Base-by-base conservation (phyloP, 2,329 filamentous ascomycete genomes). In the Verticillium alfalfae region DNA sequence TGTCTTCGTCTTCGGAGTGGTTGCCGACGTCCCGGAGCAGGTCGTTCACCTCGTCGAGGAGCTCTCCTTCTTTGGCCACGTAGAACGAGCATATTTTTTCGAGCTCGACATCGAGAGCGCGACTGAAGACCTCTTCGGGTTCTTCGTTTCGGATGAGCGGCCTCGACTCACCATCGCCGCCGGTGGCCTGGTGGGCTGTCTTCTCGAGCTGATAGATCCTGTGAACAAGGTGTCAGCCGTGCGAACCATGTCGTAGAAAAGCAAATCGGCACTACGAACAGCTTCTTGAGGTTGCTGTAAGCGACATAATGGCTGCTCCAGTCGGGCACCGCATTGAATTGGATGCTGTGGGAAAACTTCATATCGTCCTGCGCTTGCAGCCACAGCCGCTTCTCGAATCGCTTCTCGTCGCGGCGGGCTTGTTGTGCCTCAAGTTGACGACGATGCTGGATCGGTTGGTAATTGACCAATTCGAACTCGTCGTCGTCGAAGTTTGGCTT, bases 311-410 rank as follows among this genome's bases (percentile, higher is more conserved):
- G 88, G 70, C 89, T 93, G 81, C 92, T 97, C 95, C 95, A 99
- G 78, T 99, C 95, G n/a, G 95, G 95, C 69, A 99, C 95, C 66
- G 95, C 93, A 81, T 99, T 99, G 80, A 99, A 99, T 82, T 99
- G 95, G 70, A 99, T 89, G 78, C 94, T 98, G 76, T 99, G 95
- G 18, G 94, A 98, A 83, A 99, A 99, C 88, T 98, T 98, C 95
- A 99, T 99, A 73, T 92, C 91, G 87, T 90, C 88, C 67, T 82
- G 85, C 69, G 88, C 81, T 69, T 91, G 85, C 70, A 93, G 87
- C 82, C 85, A 85, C 71, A 81, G 80, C 74, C 86, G 84, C 81
- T 93, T 93, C 74, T 83, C 80, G 67, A 77, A 76, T 70, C 82
- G 78, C 75, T 84, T 88, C 22, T 72, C 68, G 65, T 66, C 71